These are phyloP conservation scores for Euphorbia lathyris DNA, from an alignment of 345 rosid species.

Conservation along the genomic window DNA sequence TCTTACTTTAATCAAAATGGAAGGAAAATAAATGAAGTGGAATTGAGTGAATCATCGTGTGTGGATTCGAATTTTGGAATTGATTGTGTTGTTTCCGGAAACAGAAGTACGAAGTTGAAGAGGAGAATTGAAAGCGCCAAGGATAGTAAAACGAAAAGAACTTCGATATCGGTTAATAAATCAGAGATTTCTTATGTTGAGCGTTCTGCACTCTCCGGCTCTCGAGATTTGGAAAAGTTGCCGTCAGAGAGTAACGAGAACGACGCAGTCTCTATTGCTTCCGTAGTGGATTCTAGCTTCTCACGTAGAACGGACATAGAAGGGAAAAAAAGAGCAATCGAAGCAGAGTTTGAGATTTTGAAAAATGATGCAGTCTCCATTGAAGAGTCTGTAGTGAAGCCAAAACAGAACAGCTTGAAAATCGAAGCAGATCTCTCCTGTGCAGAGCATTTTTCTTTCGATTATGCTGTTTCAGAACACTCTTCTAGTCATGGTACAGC, in stretches of 20 bases:
- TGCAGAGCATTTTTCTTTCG: slow-evolving; percentile 52
- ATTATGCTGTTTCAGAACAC: slow-evolving; percentile 45
- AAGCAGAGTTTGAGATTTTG: slow-evolving; percentile 32
- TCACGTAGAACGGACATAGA: slow-evolving; percentile 1
- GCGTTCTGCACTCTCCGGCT: slow-evolving; percentile 21
- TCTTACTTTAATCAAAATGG: slow-evolving; percentile 36
- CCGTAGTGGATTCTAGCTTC: slow-evolving; percentile 45
- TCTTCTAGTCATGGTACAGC: slow-evolving; percentile 41
- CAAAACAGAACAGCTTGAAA: slow-evolving; percentile 35
- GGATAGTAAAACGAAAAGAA: slow-evolving; percentile 10
- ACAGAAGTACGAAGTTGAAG: slow-evolving; percentile 7
- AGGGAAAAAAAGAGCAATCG: slow-evolving; percentile 26
- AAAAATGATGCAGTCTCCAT: slow-evolving; percentile 28
- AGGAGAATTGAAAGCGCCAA: neutral
- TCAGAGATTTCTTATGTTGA: slow-evolving; percentile 45
- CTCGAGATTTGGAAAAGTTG: slow-evolving; percentile 20
- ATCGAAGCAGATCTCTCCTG: slow-evolving; percentile 63
- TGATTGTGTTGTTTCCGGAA: slow-evolving; percentile 22
- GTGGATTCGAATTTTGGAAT: slow-evolving; percentile 39
- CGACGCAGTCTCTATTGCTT: slow-evolving; percentile 42
- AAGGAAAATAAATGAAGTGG: slow-evolving; percentile 31
- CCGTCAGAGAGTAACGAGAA: slow-evolving; percentile 33
- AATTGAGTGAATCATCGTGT: slow-evolving; percentile 58
- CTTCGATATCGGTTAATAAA: slow-evolving; percentile 30
- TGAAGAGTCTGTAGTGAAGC: slow-evolving; percentile 35